Percentiles rank a stretch among this genome's conserved stretches.
Evolutionary conservation across 140 eudicot species (phyloP).

Genomic region (Senecio squalidus): DNA sequence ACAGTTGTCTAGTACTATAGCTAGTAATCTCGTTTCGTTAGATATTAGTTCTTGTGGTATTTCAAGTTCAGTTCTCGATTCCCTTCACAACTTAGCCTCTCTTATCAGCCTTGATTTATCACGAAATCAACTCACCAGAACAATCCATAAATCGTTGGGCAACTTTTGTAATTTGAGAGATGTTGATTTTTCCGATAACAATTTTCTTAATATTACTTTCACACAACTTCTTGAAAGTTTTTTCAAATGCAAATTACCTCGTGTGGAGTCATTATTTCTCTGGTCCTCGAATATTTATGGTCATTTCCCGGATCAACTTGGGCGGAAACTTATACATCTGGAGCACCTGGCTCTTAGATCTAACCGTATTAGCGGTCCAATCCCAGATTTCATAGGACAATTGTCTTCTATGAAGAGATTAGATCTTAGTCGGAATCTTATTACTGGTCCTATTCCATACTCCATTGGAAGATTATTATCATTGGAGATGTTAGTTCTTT

Average conservation of each 20-base stretch:
- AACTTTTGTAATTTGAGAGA: not conserved
- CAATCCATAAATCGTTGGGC: not conserved
- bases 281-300: not conserved
- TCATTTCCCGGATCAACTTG: not conserved
- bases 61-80: not conserved
- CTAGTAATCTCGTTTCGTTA: not conserved
- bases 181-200: not conserved
- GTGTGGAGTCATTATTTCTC: not conserved
- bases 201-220: no score
- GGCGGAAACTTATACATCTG: not conserved
- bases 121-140: not conserved
- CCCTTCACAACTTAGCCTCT: not conserved
- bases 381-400: not conserved
- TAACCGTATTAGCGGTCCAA: not conserved
- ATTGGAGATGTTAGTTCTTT: not conserved
- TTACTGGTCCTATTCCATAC: not conserved
- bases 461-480: not conserved
- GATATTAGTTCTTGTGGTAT: not conserved
- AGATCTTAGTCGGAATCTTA: not conserved
- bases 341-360: not conserved
- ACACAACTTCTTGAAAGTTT: not conserved
- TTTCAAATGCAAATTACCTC: not conserved
- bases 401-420: not conserved
- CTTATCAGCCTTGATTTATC: not conserved
- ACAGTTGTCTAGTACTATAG: not conserved